A percentile compares a stretch with the other conserved stretches of the same genome.
phyloP scores from a whole-genome alignment of 768 basidiomycete genomes.

The Tricholoma flavovirens region DNA sequence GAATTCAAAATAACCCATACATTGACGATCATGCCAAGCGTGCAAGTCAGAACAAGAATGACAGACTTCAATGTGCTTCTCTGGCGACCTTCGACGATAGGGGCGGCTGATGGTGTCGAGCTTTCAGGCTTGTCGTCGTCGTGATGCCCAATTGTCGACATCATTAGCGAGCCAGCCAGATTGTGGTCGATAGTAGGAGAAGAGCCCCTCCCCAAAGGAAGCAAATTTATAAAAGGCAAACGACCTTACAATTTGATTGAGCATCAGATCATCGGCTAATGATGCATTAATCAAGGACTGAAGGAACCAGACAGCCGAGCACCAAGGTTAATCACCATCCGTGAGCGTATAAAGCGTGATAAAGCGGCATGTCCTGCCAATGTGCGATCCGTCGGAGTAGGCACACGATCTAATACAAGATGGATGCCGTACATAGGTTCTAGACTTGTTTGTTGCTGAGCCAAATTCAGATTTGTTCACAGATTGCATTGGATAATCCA shows the following conservation, averaged over 20 bases:
- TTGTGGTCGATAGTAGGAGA: neutral
- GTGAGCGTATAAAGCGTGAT: too few relatives aligned
- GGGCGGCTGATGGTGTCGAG: neutral
- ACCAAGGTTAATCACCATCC: neutral
- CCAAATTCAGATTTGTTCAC: too few relatives aligned
- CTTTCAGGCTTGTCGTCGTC: neutral
- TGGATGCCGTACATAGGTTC: too few relatives aligned
- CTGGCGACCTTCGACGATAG: neutral
- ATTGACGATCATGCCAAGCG: conserved; percentile 23
- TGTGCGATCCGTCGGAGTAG: neutral
- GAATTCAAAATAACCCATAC: conserved; percentile 4
- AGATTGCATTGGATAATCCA: too few relatives aligned
- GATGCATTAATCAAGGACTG: neutral
- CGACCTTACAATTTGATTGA: too few relatives aligned
- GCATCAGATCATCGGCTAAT: neutral
- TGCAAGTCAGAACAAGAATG: conserved; percentile 20
- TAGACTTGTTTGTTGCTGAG: too few relatives aligned
- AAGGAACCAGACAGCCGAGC: neutral
- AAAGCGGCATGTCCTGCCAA: too few relatives aligned
- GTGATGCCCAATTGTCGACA: neutral
- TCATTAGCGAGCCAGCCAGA: neutral
- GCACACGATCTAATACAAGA: neutral
- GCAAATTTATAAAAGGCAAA: too few relatives aligned
- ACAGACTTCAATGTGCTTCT: conserved; percentile 18
- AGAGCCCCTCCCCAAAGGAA: neutral